These are phyloP conservation scores for Alternaria sp. DNA, from an alignment of 2,329 filamentous ascomycete genomes.

Conservation along the genomic window DNA sequence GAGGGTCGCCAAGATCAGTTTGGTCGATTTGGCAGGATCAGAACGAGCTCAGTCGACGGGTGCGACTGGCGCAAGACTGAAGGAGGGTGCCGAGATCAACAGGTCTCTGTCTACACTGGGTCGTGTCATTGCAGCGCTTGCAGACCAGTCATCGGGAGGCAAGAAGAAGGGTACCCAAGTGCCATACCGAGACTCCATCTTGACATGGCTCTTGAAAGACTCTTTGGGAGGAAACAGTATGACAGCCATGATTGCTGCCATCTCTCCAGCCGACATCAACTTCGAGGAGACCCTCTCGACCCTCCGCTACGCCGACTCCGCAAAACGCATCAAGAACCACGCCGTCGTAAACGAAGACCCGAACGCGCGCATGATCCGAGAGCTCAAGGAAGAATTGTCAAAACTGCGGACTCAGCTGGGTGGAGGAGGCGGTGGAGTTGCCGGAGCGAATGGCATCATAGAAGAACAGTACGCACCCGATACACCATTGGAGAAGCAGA, in stretches of 20 bases:
- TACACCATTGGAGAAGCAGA: constrained; percentile 92
- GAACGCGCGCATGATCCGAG: constrained; percentile 97
- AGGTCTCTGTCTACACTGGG: constrained; percentile 93
- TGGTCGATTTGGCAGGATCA: constrained; percentile 97
- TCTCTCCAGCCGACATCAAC: constrained; percentile 98
- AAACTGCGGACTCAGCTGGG: constrained; percentile 83
- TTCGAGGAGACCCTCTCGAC: constrained; percentile 98
- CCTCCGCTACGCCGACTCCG: constrained; percentile 93
- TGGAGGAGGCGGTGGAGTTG: constrained; percentile 48
- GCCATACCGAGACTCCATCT: constrained; percentile 93
- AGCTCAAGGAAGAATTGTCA: constrained; percentile 92
- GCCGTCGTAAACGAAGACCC: constrained; percentile 99
- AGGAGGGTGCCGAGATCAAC: constrained; percentile 99
- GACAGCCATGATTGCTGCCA: constrained; percentile 99
- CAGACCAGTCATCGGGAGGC: constrained; percentile 78
- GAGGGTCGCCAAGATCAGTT: constrained; percentile 96
- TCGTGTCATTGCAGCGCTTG: constrained; percentile 94
- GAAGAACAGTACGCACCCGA: constrained; percentile 87
- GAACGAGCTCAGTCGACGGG: constrained; percentile 97
- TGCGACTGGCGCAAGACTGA: constrained; percentile 90
- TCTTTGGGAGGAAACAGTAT: constrained; percentile 97
- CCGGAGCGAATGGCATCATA: constrained; percentile 52
- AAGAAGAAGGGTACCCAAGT: constrained; percentile 79
- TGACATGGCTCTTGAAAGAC: constrained; percentile 97
- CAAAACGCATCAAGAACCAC: constrained; percentile 99